phyloP scores from a whole-genome alignment of 1,139 yeast genomes.

The Debaryomyces nepalensis region DNA sequence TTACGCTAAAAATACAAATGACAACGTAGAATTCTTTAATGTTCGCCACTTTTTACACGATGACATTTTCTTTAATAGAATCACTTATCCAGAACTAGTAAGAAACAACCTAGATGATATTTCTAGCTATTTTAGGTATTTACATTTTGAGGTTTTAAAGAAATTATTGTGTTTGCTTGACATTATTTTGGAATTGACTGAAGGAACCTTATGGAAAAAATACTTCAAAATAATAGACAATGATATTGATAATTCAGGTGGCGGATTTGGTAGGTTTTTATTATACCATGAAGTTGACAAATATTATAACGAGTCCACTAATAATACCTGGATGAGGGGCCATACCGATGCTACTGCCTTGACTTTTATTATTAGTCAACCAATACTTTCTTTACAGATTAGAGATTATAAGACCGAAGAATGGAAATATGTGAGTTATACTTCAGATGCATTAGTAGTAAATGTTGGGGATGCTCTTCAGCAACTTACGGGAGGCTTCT shows the following conservation, averaged over 20 bases:
- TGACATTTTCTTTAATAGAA: slow-evolving; percentile 24
- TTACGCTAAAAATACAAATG: slow-evolving; percentile 36
- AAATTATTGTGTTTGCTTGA: slow-evolving; percentile 34
- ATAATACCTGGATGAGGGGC: slow-evolving; percentile 52
- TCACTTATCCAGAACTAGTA: slow-evolving; percentile 34
- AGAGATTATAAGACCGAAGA: slow-evolving; percentile 48
- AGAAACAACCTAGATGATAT: slow-evolving; percentile 32
- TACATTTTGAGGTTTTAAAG: slow-evolving; percentile 30
- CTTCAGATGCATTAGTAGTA: slow-evolving; percentile 50
- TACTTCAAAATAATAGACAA: slow-evolving; percentile 30
- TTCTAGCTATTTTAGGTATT: slow-evolving; percentile 30
- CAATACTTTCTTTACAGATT: slow-evolving; percentile 54
- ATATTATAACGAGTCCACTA: slow-evolving; percentile 27
- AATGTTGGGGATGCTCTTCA: slow-evolving; percentile 42
- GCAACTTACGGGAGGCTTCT: slow-evolving; percentile 39
- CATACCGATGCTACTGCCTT: slow-evolving; percentile 55
- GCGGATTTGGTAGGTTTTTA: slow-evolving; percentile 41
- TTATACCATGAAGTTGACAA: slow-evolving; percentile 33
- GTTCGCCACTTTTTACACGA: slow-evolving; percentile 31
- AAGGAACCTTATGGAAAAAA: slow-evolving; percentile 37
- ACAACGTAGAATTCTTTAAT: slow-evolving; percentile 34
- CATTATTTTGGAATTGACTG: slow-evolving; percentile 36
- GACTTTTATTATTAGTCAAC: slow-evolving; percentile 54
- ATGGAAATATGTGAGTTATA: slow-evolving; percentile 55
- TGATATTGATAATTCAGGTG: slow-evolving; percentile 31